phyloP scores from a whole-genome alignment of 495 filamentous ascomycete species.

The Venustampulla echinocandica region DNA sequence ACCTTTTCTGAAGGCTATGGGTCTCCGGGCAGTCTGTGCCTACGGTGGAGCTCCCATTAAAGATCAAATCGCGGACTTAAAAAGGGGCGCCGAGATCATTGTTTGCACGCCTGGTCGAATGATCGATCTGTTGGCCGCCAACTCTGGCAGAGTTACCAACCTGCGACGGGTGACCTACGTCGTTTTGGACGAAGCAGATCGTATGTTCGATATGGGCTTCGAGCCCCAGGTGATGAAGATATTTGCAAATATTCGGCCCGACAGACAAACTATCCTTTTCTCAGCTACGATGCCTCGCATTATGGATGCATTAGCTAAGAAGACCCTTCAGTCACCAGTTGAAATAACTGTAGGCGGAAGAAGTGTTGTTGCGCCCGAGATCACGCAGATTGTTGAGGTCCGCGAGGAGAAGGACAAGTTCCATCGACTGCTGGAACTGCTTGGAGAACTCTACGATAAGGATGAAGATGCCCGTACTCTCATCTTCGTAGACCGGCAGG shows the following conservation, averaged over 20 bases:
- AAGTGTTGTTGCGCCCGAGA: slow-evolving; percentile 88
- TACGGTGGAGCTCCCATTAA: slow-evolving; percentile 96
- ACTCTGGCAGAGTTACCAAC: slow-evolving; percentile 87
- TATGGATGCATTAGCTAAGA: slow-evolving; percentile 86
- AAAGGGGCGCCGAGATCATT: slow-evolving; percentile 89
- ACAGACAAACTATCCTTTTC: slow-evolving; percentile 89
- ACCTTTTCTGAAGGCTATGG: slow-evolving; percentile 82
- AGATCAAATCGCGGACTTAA: slow-evolving; percentile 93
- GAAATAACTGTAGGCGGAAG: slow-evolving; percentile 88
- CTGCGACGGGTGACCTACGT: slow-evolving; percentile 82
- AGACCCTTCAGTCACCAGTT: slow-evolving; percentile 74
- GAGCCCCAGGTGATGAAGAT: slow-evolving; percentile 98
- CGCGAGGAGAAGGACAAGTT: slow-evolving; percentile 79
- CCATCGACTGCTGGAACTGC: slow-evolving; percentile 68
- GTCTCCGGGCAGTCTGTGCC: slow-evolving; percentile 86
- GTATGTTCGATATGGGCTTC: slow-evolving; percentile 99
- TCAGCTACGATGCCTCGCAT: slow-evolving; percentile 94
- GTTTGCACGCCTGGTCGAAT: slow-evolving; percentile 95
- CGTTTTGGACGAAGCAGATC: slow-evolving; percentile 93
- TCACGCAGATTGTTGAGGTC: slow-evolving; percentile 89
- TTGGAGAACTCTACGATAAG: slow-evolving; percentile 77
- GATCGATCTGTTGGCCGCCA: slow-evolving; percentile 90
- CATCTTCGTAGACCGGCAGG: slow-evolving; percentile 93
- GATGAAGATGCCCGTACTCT: slow-evolving; percentile 85
- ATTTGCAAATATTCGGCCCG: slow-evolving; percentile 77